Evolutionary conservation across 306 rosid genomes (phyloP), one percentile per base, ranked within the genome.

Genomic region (Lagenaria siceraria): DNA sequence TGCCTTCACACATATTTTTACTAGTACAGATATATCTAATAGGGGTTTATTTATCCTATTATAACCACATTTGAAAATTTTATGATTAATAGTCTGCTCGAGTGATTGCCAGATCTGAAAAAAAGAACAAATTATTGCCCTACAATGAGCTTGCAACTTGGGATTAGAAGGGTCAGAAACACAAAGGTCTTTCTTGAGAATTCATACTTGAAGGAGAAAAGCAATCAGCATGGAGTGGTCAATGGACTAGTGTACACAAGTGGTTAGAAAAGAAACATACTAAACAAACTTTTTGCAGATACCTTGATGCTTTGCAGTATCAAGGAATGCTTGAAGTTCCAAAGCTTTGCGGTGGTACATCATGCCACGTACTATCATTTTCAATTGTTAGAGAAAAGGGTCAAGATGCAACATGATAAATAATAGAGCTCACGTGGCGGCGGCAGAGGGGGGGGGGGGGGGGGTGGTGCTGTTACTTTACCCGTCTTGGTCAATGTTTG

Each of bases 401-500:
- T 71, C 24, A 58, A 77, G n/a, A 85, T 10, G 15, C 78, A 76
- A 72, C 13, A 19, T 64, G 49, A 35, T 1, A 8, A 64, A 10
- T 19, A 35, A 18, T 6, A 24, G 21, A 42, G 31, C n/a, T n/a
- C n/a, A n/a, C n/a, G n/a, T n/a, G n/a, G n/a, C n/a, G 21, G 14
- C 21, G 22, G 8, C 31, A 19, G 4, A 1, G 18, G 33, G 33
- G 3, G 36, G 70, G 54, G 19, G 4, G n/a, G 54, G 52, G 52
- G 4, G 7, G 68, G 33, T 25, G 56, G 77, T 49, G 80, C 1
- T 78, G 2, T 66, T 64, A 65, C 35, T 77, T 40, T 86, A 95
- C 98, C 98, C 78, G 98, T 95, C 86, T 90, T 95, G 58, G 97
- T 95, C 93, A 95, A 85, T 70, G 98, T 95, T 84, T 95, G 98